Evolutionary conservation across 495 filamentous ascomycete genomes (phyloP), one percentile per base, ranked within the genome.

Genomic region (Penicillium paradoxum): DNA sequence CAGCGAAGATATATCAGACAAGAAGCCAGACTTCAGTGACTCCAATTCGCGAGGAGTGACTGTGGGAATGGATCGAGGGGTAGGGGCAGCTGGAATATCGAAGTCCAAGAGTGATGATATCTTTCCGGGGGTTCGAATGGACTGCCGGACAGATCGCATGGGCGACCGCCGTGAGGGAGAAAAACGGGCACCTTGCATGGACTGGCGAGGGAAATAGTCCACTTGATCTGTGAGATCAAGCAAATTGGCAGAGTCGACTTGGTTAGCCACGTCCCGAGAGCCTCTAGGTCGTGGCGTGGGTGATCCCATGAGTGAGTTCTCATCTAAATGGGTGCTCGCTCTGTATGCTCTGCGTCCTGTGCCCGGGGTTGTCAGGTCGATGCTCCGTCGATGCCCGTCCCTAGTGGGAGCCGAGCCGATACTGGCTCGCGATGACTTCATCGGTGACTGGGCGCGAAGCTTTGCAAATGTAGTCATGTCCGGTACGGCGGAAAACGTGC

Each of bases 21-120:
- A 79, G 63, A 95, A 95, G 1, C 75, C 75, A 0, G 92, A 96
- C 65, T 97, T 97, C 45, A 98, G 76, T 6, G 83, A 87, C 62
- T 98, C 93, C 1, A 97, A 76, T 70, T 98, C 93, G 24, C 93
- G 85, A 1, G 91, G 87, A 3, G 95, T 96, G 55, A 97, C 84
- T 13, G 85, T 87, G 1, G 93, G 93, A 37, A 97, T 83, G 37
- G 88, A 95, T 49, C 92, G 86, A 15, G 93, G 93, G 1, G 93
- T 97, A 3, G 91, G 90, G 10, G 85, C 80, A 3, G 90, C 88
- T 9, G 90, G 89, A 14, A 97, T 86, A 56, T 97, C 91, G 63
- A 97, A 96, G 65, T 98, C 93, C 33, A 98, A 80, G 8, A 97
- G 79, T 56, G 69, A 73, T 14, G 66, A 56, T 46, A 51, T 51